phyloP scores from a whole-genome alignment of 1,284 basidiomycete species.

The Thecaphora frezii region DNA sequence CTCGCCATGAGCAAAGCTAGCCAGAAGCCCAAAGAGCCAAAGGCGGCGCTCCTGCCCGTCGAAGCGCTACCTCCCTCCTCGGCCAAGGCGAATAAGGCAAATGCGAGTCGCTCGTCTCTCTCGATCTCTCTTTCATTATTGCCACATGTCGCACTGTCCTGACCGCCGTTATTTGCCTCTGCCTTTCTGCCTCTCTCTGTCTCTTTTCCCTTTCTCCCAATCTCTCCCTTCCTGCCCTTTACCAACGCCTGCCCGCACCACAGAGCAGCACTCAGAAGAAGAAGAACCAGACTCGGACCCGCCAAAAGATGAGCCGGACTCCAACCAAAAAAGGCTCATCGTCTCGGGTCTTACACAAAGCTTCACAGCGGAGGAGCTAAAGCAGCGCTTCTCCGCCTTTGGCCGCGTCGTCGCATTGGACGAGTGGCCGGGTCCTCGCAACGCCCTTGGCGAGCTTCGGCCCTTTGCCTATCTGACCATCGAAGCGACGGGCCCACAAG shows the following conservation, averaged over 20 bases:
- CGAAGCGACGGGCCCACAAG: slow-evolving; percentile 28
- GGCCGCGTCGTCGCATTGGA: slow-evolving; percentile 39
- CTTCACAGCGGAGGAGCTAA: slow-evolving; percentile 42
- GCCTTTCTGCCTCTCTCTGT: neutral
- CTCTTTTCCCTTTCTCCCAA: slow-evolving; percentile 1
- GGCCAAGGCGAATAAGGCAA: slow-evolving; percentile 39
- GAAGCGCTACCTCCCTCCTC: slow-evolving; percentile 43
- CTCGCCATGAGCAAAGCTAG: neutral
- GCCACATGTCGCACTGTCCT: neutral
- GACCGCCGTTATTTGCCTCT: neutral
- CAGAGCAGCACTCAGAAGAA: neutral
- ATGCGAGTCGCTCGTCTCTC: slow-evolving; percentile 34
- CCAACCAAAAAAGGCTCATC: slow-evolving; percentile 40
- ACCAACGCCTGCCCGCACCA: neutral
- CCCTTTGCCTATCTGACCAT: slow-evolving; percentile 47
- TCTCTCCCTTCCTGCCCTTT: neutral
- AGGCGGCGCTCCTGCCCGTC: slow-evolving; percentile 12
- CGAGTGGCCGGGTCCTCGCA: slow-evolving; percentile 31
- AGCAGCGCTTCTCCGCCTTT: slow-evolving; percentile 41
- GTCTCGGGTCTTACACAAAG: slow-evolving; percentile 47
- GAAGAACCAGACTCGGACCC: slow-evolving; percentile 2
- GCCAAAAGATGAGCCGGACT: slow-evolving; percentile 1
- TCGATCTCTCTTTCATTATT: neutral
- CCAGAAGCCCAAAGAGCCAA: slow-evolving; percentile 14
- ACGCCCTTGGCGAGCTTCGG: slow-evolving; percentile 31